Conservation (phyloP, 495 filamentous ascomycete species). For the Terfezia boudieri region DNA sequence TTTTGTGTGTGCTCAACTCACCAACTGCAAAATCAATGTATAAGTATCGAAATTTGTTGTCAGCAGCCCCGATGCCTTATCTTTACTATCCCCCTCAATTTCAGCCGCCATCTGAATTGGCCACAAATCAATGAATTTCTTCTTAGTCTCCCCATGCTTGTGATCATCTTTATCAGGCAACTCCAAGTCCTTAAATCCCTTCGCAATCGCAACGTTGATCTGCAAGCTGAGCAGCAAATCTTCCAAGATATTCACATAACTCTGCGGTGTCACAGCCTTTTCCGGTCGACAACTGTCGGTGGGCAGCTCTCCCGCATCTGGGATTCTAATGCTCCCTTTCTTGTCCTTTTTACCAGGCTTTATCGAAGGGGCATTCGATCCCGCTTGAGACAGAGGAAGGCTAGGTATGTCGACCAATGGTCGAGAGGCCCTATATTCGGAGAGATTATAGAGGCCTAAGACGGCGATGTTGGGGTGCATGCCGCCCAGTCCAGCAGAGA, state of each 20-base stretch:
- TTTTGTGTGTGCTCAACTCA: neutral
- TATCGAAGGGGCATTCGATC: neutral
- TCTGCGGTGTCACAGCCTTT: constrained; percentile 38
- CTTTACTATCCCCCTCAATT: constrained; percentile 34
- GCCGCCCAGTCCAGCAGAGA: constrained; percentile 65
- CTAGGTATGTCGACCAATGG: constrained; percentile 28
- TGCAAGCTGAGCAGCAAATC: constrained; percentile 56
- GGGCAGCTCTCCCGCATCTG: constrained; percentile 31
- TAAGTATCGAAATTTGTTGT: constrained; percentile 90
- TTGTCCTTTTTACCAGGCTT: constrained; percentile 2
- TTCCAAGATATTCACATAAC: constrained; percentile 66
- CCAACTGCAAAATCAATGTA: constrained; percentile 61
- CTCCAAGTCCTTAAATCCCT: constrained; percentile 58
- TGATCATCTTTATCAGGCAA: constrained; percentile 28
- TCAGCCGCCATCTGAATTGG: constrained; percentile 71
- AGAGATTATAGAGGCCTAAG: constrained; percentile 49
- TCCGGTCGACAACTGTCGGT: constrained; percentile 38
- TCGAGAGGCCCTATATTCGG: constrained; percentile 38
- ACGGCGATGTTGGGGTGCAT: constrained; percentile 81
- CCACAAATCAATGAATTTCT: constrained; percentile 76
- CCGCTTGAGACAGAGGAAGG: neutral
- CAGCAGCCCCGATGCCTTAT: constrained; percentile 23
- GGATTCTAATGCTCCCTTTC: constrained; percentile 19
- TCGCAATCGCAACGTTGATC: constrained; percentile 68
- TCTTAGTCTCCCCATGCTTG: constrained; percentile 24